A percentile compares a stretch with the other conserved stretches of the same genome.
These are phyloP conservation scores for Scleroderma bovista DNA, from an alignment of 768 basidiomycete species.

Conservation along the genomic window DNA sequence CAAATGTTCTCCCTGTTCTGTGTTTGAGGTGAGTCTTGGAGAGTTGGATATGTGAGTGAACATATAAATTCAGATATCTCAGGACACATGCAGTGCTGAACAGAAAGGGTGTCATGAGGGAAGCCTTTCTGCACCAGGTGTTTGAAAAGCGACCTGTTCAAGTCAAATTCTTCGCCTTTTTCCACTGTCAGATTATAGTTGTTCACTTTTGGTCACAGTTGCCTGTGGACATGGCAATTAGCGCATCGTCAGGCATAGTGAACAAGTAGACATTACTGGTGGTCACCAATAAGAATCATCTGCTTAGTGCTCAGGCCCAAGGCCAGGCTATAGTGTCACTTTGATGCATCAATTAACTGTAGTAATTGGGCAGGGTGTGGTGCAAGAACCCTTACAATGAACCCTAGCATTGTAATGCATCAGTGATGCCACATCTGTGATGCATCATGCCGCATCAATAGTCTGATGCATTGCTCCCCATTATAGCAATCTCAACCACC, in stretches of 20 bases:
- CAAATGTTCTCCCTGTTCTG: constrained; percentile 44
- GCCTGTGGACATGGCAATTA: constrained; percentile 37
- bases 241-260: not conserved
- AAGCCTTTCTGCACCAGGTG: constrained; percentile 52
- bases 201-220: constrained; percentile 68
- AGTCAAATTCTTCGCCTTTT: constrained; percentile 59
- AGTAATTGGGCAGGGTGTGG: too few species aligned
- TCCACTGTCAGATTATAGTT: constrained; percentile 61
- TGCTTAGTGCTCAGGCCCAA: constrained; percentile 42
- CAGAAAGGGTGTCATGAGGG: constrained; percentile 49
- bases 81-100: constrained; percentile 72
- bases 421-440: too few species aligned
- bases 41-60: too few species aligned
- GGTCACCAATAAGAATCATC: too few species aligned
- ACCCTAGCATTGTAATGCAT: too few species aligned
- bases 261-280: constrained; percentile 46
- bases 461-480: too few species aligned
- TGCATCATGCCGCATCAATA: too few species aligned
- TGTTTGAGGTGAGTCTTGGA: constrained; percentile 50
- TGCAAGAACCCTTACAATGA: too few species aligned
- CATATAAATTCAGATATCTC: constrained; percentile 63
- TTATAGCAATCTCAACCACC: too few species aligned
- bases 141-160: too few species aligned
- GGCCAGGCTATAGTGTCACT: constrained; percentile 59
- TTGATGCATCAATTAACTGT: too few species aligned